Evolutionary conservation across 2,329 filamentous ascomycete species (phyloP).

Genomic region (Fusarium verticillioides): DNA sequence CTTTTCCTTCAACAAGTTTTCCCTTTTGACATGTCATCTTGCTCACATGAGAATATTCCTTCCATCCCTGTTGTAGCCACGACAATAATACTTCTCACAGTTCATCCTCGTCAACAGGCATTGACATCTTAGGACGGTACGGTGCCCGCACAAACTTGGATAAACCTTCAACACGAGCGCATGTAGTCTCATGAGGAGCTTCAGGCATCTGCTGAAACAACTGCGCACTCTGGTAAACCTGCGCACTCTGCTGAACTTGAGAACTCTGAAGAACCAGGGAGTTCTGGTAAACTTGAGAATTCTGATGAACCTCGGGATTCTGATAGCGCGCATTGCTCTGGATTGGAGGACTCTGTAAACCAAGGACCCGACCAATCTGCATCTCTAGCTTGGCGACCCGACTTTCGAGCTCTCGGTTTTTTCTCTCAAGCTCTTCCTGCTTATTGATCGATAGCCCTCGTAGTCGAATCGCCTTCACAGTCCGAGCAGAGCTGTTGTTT

Average conservation of each 20-base stretch:
- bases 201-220: not conserved
- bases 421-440: conserved; percentile 8
- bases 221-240: not conserved
- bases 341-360: not conserved
- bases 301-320: not conserved
- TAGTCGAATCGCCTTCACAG: not conserved
- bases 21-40: not conserved
- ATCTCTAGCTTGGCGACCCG: conserved; percentile 26
- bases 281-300: not conserved
- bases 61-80: not conserved
- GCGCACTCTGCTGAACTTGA: not conserved
- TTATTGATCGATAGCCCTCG: not conserved
- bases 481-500: not conserved
- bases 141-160: not conserved
- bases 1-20: not conserved
- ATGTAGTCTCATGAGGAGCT: not conserved
- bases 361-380: conserved; percentile 4
- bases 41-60: not conserved
- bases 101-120: not conserved
- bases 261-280: not conserved
- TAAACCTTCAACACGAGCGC: not conserved
- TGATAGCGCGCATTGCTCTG: not conserved
- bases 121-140: not conserved
- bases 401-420: conserved; percentile 16
- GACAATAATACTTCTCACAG: not conserved